phyloP scores from a whole-genome alignment of 306 rosid genomes.

The Quillaja saponaria region DNA sequence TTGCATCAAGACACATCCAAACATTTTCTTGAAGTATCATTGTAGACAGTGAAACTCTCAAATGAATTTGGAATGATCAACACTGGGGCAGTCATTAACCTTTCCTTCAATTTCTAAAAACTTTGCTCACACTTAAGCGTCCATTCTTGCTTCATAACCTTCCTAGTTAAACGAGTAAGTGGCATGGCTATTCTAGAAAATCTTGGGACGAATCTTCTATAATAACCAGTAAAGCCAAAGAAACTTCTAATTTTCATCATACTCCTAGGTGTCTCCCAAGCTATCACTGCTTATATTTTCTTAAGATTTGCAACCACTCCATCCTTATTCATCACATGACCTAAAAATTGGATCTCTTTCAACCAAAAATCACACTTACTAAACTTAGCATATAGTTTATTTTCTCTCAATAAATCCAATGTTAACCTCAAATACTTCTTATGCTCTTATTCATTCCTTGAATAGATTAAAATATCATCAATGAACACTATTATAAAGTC shows the following conservation, averaged over 20 bases:
- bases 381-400: background rate
- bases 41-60: background rate
- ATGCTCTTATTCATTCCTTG: fast-evolving
- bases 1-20: background rate
- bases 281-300: background rate
- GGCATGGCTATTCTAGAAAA: background rate
- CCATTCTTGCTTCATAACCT: background rate
- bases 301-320: background rate
- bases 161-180: background rate
- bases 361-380: background rate
- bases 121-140: background rate
- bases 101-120: background rate
- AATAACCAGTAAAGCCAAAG: background rate
- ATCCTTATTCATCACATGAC: background rate
- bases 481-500: background rate
- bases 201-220: background rate
- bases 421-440: background rate
- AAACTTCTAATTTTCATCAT: background rate
- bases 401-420: background rate
- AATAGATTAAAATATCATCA: background rate
- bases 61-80: background rate
- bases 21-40: background rate
- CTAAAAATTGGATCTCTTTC: background rate
- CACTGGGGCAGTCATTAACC: background rate
- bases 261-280: background rate